phyloP scores from a whole-genome alignment of 75 land plant genomes.

The Pseudotsuga menziesii region DNA sequence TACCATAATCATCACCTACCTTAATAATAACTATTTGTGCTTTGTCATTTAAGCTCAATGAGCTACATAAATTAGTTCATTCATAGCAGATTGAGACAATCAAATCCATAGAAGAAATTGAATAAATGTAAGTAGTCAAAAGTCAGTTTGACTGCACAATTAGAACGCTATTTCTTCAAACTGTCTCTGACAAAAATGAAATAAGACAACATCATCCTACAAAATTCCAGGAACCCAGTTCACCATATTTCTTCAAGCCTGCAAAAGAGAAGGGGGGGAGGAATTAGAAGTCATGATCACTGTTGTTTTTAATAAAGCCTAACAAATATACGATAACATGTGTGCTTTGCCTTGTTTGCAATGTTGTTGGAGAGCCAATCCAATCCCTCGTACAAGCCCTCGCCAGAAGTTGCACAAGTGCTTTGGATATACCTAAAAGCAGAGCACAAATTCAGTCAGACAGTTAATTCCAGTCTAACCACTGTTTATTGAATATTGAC shows the following conservation, averaged over 20 bases:
- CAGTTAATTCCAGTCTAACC: too few relatives aligned
- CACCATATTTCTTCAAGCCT: constrained; percentile 8
- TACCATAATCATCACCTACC: neutral
- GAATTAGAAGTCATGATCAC: neutral
- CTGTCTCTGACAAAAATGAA: constrained; percentile 6
- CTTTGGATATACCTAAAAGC: constrained; percentile 58
- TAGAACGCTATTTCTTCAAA: constrained; percentile 1
- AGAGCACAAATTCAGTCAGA: neutral
- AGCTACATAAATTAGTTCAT: constrained; percentile 5
- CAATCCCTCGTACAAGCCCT: constrained; percentile 66
- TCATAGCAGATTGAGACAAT: neutral
- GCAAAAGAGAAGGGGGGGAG: neutral
- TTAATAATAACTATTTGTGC: neutral
- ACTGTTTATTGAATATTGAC: too few relatives aligned
- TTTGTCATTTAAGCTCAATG: neutral
- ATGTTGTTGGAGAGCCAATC: constrained; percentile 65
- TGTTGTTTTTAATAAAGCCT: neutral
- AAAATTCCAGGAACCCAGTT: constrained; percentile 5
- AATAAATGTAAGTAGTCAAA: neutral
- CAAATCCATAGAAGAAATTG: neutral
- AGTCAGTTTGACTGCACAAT: constrained; percentile 9
- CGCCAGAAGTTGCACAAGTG: constrained; percentile 62
- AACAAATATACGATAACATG: neutral
- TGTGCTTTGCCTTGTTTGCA: constrained; percentile 18
- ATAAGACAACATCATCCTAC: neutral